A percentile compares a stretch with the other conserved stretches of the same genome.
Conservation (phyloP, 805 yeast species). For the Schizosaccharomyces pombe region DNA sequence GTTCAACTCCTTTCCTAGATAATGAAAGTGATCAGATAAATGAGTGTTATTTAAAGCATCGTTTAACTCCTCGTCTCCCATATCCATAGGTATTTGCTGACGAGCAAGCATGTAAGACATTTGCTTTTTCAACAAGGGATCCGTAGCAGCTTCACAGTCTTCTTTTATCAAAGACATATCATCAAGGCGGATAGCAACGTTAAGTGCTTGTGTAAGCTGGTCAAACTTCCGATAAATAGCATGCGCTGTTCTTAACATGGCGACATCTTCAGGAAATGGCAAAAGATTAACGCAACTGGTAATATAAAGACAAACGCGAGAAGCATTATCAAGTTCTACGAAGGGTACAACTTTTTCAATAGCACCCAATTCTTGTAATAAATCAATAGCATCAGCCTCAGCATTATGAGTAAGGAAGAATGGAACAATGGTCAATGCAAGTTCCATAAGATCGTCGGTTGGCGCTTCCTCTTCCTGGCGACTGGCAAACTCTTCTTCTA, state of each 20-base stretch:
- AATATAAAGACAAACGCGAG: constrained; percentile 81
- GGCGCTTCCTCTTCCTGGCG: constrained; percentile 11
- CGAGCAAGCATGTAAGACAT: constrained; percentile 71
- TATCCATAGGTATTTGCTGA: constrained; percentile 58
- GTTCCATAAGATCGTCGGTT: constrained; percentile 25
- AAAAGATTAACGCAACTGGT: constrained; percentile 88
- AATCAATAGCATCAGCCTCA: constrained; percentile 93
- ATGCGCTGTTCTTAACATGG: constrained; percentile 71
- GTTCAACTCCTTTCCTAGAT: constrained; percentile 69
- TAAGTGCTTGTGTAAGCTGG: constrained; percentile 70
- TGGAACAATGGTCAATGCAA: constrained; percentile 63
- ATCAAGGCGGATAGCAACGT: constrained; percentile 72
- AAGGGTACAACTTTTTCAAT: constrained; percentile 62
- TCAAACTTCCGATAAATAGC: constrained; percentile 58
- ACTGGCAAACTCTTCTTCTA: constrained; percentile 52
- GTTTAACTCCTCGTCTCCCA: constrained; percentile 35
- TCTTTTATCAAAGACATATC: constrained; percentile 52
- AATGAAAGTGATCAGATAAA: constrained; percentile 53
- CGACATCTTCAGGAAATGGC: constrained; percentile 80
- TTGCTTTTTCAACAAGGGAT: constrained; percentile 54
- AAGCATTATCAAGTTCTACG: constrained; percentile 64
- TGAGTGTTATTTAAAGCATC: constrained; percentile 64
- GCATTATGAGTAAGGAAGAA: constrained; percentile 84
- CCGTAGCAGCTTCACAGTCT: constrained; percentile 63
- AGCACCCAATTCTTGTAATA: constrained; percentile 68